These are phyloP conservation scores for Keithomyces neogunnii DNA, from an alignment of 2,329 filamentous ascomycete genomes.

Conservation along the genomic window DNA sequence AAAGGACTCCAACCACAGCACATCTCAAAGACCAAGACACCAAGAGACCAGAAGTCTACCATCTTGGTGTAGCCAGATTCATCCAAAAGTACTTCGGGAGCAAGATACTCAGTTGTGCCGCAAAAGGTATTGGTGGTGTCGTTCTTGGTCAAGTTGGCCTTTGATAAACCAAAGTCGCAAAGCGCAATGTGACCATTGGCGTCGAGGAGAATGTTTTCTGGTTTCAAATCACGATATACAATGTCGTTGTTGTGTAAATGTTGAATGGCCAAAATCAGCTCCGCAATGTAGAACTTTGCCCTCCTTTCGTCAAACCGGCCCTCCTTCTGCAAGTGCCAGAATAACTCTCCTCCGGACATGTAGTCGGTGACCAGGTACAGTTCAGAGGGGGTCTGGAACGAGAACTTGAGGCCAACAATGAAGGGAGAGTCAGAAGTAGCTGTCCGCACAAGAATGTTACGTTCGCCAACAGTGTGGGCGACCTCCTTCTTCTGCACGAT, in stretches of 20 bases:
- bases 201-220: constrained; percentile 93
- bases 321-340: constrained; percentile 98
- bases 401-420: constrained; percentile 96
- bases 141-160: constrained; percentile 93
- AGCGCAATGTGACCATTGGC: constrained; percentile 96
- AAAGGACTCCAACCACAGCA: constrained; percentile 99
- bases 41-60: constrained; percentile 99
- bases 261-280: constrained; percentile 89
- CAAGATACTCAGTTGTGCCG: constrained; percentile 94
- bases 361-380: constrained; percentile 98
- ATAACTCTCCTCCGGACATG: constrained; percentile 97
- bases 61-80: constrained; percentile 99
- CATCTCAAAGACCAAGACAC: constrained; percentile 98
- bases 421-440: constrained; percentile 94
- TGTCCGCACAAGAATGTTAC: constrained; percentile 93
- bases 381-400: constrained; percentile 94
- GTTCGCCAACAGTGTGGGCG: constrained; percentile 90
- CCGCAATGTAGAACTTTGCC: constrained; percentile 98
- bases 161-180: constrained; percentile 95
- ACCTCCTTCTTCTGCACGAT: constrained; percentile 99
- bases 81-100: constrained; percentile 88
- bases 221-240: constrained; percentile 94
- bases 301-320: constrained; percentile 89
- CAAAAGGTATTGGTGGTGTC: constrained; percentile 99
- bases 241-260: constrained; percentile 96